Percentiles rank a stretch among this genome's conserved stretches.
Evolutionary conservation across 306 rosid genomes (phyloP).

Genomic region (Quillaja saponaria): DNA sequence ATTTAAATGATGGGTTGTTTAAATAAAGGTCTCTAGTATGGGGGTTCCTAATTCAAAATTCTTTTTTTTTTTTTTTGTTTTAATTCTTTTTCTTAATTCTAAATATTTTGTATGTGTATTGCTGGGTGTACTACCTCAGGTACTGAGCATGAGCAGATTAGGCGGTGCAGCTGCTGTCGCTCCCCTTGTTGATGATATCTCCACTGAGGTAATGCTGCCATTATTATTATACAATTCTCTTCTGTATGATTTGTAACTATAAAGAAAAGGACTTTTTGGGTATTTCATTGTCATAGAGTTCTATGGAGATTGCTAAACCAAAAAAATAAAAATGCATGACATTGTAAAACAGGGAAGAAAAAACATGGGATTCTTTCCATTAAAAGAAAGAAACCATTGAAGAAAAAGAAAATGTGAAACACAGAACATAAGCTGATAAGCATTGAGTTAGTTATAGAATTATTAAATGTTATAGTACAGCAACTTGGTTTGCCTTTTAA

Average conservation of each 20-base stretch:
- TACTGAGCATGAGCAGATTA: conserved; percentile 97
- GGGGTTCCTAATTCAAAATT: neutral
- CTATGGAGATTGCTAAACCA: too few relatives aligned
- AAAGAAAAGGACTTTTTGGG: too few relatives aligned
- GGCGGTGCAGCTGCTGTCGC: conserved; percentile 96
- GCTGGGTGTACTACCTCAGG: conserved; percentile 40
- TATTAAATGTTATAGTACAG: too few relatives aligned
- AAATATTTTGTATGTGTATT: neutral
- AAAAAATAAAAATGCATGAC: too few relatives aligned
- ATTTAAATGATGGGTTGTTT: neutral
- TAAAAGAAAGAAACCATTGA: conserved; percentile 21
- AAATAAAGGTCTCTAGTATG: neutral
- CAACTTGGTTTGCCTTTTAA: too few relatives aligned
- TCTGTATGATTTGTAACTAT: too few relatives aligned
- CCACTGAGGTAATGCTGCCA: conserved; percentile 57
- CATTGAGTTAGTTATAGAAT: too few relatives aligned
- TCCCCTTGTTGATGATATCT: conserved; percentile 80
- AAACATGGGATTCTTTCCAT: conserved; percentile 23
- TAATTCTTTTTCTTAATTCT: too few relatives aligned
- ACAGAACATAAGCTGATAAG: neutral
- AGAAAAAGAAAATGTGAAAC: conserved; percentile 28
- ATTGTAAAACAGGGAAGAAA: too few relatives aligned
- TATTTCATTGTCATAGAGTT: too few relatives aligned
- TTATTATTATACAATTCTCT: neutral
- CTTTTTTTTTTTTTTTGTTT: neutral